phyloP scores from a whole-genome alignment of 805 yeast species.

The Zygosaccharomyces rouxii region DNA sequence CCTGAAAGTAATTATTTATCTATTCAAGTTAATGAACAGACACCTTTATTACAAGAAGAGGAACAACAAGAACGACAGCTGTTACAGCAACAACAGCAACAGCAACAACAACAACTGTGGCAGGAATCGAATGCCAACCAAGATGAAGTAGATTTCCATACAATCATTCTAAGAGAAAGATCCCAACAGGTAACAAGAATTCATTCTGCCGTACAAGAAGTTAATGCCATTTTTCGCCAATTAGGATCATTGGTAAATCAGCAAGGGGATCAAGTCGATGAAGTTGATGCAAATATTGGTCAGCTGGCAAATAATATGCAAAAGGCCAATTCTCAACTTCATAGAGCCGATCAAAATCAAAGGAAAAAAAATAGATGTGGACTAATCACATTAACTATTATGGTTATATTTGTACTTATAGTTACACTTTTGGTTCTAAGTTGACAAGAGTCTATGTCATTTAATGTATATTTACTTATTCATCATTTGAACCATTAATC shows the following conservation, averaged over 20 bases:
- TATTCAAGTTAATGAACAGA: conserved; percentile 32
- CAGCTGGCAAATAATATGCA: conserved; percentile 60
- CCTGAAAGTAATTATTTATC: conserved; percentile 22
- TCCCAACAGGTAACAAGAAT: conserved; percentile 68
- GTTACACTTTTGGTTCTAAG: conserved; percentile 48
- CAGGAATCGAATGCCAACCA: conserved; percentile 38
- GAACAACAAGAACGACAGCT: conserved; percentile 12
- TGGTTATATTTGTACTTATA: conserved; percentile 55
- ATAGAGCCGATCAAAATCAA: conserved; percentile 73
- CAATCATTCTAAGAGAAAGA: conserved; percentile 63
- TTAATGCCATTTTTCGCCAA: conserved; percentile 80
- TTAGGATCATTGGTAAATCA: conserved; percentile 71
- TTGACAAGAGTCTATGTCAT: conserved; percentile 2
- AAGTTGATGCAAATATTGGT: conserved; percentile 74
- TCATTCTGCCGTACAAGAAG: conserved; percentile 74
- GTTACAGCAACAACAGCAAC: conserved; percentile 31
- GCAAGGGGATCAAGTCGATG: conserved; percentile 81
- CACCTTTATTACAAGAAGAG: conserved; percentile 40
- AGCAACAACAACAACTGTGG: conserved; percentile 31
- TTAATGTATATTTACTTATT: neutral
- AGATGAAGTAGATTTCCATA: conserved; percentile 59
- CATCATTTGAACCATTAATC: conserved; percentile 7
- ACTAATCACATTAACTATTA: conserved; percentile 55
- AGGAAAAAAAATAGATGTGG: conserved; percentile 67
- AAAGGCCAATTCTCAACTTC: conserved; percentile 65